A percentile compares a stretch with the other conserved stretches of the same genome.
Evolutionary conservation across 805 yeast species (phyloP).

Genomic region (Teunomyces barrocoloradensis): DNA sequence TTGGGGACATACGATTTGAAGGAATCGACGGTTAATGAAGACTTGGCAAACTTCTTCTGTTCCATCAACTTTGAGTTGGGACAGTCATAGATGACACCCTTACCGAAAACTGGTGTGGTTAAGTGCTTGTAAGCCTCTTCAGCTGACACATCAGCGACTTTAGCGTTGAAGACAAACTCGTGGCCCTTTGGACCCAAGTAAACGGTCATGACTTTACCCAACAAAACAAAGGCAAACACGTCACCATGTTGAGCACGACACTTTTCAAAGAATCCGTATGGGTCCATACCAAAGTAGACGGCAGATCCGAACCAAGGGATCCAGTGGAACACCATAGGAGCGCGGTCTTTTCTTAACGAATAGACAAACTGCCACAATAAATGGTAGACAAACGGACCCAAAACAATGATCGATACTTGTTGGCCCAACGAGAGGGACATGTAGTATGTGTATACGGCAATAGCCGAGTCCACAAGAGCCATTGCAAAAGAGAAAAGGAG

Average conservation of each 20-base stretch:
- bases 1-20: conserved; percentile 85
- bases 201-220: conserved; percentile 93
- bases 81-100: conserved; percentile 96
- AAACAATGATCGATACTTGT: conserved; percentile 31
- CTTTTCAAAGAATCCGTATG: conserved; percentile 81
- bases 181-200: conserved; percentile 97
- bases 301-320: conserved; percentile 97
- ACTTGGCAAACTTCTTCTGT: conserved; percentile 94
- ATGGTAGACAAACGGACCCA: conserved; percentile 64
- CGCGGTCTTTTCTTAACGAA: conserved; percentile 76
- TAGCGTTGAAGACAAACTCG: conserved; percentile 91
- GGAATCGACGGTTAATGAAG: conserved; percentile 80
- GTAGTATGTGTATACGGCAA: conserved; percentile 11
- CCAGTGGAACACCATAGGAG: conserved; percentile 88
- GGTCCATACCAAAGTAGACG: conserved; percentile 84
- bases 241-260: conserved; percentile 87
- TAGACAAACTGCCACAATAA: conserved; percentile 64
- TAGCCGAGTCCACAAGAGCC: conserved; percentile 22
- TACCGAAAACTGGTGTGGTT: conserved; percentile 99
- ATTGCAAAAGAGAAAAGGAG: conserved; percentile 11
- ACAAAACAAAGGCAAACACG: conserved; percentile 81
- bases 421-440: conserved; percentile 23
- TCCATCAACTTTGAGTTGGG: conserved; percentile 94
- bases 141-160: conserved; percentile 85
- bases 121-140: conserved; percentile 94